phyloP scores from a whole-genome alignment of 192 early-diverging fungal genomes.

The Umbelopsis ramanniana region DNA sequence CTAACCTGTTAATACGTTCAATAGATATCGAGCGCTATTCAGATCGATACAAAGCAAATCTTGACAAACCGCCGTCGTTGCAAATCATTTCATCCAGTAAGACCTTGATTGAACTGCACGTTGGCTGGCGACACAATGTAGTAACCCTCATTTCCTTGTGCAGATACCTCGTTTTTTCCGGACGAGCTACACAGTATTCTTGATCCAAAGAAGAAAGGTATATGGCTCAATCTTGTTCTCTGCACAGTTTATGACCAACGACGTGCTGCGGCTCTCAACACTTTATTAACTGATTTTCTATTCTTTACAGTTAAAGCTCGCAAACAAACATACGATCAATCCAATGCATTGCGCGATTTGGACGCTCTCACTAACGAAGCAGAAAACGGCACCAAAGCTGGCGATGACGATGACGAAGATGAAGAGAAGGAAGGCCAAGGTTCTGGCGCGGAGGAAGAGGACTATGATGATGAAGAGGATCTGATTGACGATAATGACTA shows the following conservation, averaged over 20 bases:
- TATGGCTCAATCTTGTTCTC: not conserved
- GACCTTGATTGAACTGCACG: not conserved
- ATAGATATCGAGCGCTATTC: slow-evolving; percentile 43
- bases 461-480: slow-evolving; percentile 41
- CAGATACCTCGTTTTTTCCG: slow-evolving; percentile 39
- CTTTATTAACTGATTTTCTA: too few species aligned
- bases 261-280: too few species aligned
- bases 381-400: slow-evolving; percentile 22
- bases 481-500: slow-evolving; percentile 46
- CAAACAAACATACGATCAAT: slow-evolving; percentile 7
- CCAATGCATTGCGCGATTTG: slow-evolving; percentile 29
- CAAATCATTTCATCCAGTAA: slow-evolving; percentile 35
- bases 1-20: not conserved
- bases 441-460: slow-evolving; percentile 26
- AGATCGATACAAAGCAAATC: slow-evolving; percentile 32
- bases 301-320: slow-evolving; percentile 14
- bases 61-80: slow-evolving; percentile 12
- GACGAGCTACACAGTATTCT: slow-evolving; percentile 40
- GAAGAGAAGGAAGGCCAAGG: slow-evolving; percentile 31
- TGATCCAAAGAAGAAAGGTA: slow-evolving; percentile 32
- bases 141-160: not conserved
- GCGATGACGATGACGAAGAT: slow-evolving; percentile 32
- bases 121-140: not conserved
- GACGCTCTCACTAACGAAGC: slow-evolving; percentile 37
- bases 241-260: not conserved